phyloP scores from a whole-genome alignment of 139 green algal species.

The Chlamydomonas sp. region DNA sequence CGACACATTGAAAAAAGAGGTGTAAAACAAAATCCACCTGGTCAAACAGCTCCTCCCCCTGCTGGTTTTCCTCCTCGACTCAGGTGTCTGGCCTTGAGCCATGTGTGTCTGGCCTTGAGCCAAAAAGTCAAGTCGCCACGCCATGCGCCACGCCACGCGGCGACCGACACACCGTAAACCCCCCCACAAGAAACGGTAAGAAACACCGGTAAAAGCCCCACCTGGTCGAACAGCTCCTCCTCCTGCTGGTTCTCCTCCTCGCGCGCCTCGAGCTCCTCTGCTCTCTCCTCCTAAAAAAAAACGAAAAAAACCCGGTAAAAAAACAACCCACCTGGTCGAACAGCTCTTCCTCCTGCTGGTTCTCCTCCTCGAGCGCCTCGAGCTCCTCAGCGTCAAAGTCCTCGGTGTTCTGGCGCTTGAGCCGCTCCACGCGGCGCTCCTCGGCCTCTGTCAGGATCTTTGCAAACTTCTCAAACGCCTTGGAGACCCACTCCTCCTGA shows the following conservation, averaged over 20 bases:
- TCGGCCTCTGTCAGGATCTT: conserved; percentile 55
- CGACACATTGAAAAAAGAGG: no score
- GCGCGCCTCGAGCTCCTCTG: conserved; percentile 84
- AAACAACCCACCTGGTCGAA: conserved; percentile 68
- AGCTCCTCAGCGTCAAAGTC: conserved; percentile 95
- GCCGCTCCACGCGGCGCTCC: conserved; percentile 47
- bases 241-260: conserved; percentile 87
- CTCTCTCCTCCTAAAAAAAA: no score
- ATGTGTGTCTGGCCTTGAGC: no score
- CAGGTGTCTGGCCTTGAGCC: no score
- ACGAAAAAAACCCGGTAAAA: no score
- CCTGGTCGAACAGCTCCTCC: conserved; percentile 80
- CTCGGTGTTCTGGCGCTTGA: conserved; percentile 48
- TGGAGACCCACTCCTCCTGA: conserved; percentile 10
- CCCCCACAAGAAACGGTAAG: no score
- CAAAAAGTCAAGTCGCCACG: no score
- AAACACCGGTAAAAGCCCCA: no score
- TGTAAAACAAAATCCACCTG: no score
- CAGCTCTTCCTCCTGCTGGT: conserved; percentile 84
- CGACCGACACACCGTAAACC: no score
- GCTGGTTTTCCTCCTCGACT: conserved; percentile 92
- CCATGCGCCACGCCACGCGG: no score
- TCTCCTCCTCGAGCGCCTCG: conserved; percentile 83
- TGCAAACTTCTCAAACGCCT: conserved; percentile 43
- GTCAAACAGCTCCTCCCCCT: conserved; percentile 84